phyloP scores from a whole-genome alignment of 805 yeast genomes.

The Spathaspora arborariae region DNA sequence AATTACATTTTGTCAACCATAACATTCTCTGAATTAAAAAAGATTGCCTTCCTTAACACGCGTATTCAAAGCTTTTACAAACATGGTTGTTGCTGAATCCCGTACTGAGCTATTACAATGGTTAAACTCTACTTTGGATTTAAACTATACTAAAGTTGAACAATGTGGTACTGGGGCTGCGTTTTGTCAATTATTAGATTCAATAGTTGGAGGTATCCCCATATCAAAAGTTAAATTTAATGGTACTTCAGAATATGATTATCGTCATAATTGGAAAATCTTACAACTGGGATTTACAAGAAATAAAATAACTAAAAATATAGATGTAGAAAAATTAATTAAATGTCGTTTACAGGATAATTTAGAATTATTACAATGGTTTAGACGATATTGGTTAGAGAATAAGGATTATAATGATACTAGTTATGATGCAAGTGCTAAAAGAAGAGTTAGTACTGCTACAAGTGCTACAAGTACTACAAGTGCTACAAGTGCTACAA shows the following conservation, averaged over 20 bases:
- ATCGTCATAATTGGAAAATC: constrained; percentile 75
- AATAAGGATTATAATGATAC: constrained; percentile 55
- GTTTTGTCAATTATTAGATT: constrained; percentile 87
- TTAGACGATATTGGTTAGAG: constrained; percentile 77
- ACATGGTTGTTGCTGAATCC: constrained; percentile 32
- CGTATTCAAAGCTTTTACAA: neutral
- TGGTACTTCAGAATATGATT: constrained; percentile 70
- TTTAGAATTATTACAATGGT: constrained; percentile 91
- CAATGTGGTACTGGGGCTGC: constrained; percentile 96
- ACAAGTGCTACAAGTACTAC: neutral
- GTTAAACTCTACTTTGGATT: constrained; percentile 69
- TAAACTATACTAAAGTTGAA: constrained; percentile 75
- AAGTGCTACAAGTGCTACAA: neutral
- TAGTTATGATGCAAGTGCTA: constrained; percentile 57
- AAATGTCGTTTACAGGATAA: constrained; percentile 93
- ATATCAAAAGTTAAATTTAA: constrained; percentile 68
- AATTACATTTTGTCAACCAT: neutral
- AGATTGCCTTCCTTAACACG: neutral
- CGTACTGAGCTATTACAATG: constrained; percentile 80
- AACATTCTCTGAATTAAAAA: neutral
- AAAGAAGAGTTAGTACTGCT: constrained; percentile 17
- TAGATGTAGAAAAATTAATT: constrained; percentile 77
- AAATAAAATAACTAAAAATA: constrained; percentile 65
- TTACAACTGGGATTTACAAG: constrained; percentile 75
- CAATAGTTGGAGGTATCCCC: constrained; percentile 79